phyloP scores from a whole-genome alignment of 2,329 filamentous ascomycete species.

The Paracorniculantispora psalliotae region DNA sequence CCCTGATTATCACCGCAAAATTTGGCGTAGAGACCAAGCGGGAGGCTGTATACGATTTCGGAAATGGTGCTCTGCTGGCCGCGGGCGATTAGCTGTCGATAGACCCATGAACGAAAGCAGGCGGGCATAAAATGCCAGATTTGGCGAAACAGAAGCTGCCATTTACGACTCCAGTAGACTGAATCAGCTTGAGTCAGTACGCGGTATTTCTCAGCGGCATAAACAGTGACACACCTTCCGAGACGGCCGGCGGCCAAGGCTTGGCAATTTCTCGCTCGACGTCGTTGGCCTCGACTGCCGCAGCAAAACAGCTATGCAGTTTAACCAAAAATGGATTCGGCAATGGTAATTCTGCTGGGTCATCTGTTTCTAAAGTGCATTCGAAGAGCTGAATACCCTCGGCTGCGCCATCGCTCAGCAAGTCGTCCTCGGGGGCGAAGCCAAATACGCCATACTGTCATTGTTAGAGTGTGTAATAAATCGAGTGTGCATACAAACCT shows the following conservation, averaged over 20 bases:
- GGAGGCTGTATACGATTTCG: slow-evolving; percentile 1
- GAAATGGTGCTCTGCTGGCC: slow-evolving; percentile 5
- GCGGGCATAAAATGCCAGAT: not conserved
- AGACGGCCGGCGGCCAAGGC: not conserved
- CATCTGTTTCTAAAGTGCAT: not conserved
- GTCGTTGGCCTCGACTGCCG: not conserved
- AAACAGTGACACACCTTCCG: not conserved
- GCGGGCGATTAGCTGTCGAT: not conserved
- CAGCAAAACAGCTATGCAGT: not conserved
- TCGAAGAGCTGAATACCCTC: not conserved
- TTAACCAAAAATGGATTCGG: not conserved
- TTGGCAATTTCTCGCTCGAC: not conserved
- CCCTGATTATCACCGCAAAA: not conserved
- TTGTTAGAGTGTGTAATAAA: not conserved
- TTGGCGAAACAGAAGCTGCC: not conserved
- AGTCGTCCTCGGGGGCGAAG: not conserved
- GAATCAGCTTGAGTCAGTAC: too few relatives aligned
- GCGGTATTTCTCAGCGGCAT: not conserved
- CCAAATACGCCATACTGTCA: not conserved
- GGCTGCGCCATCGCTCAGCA: not conserved
- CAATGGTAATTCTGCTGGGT: not conserved
- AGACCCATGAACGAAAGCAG: not conserved
- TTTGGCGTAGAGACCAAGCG: slow-evolving; percentile 1
- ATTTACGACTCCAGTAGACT: not conserved
- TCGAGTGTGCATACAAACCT: not conserved